These are phyloP conservation scores for Zelonia costaricensis DNA, from an alignment of 208 protist species.

Conservation along the genomic window DNA sequence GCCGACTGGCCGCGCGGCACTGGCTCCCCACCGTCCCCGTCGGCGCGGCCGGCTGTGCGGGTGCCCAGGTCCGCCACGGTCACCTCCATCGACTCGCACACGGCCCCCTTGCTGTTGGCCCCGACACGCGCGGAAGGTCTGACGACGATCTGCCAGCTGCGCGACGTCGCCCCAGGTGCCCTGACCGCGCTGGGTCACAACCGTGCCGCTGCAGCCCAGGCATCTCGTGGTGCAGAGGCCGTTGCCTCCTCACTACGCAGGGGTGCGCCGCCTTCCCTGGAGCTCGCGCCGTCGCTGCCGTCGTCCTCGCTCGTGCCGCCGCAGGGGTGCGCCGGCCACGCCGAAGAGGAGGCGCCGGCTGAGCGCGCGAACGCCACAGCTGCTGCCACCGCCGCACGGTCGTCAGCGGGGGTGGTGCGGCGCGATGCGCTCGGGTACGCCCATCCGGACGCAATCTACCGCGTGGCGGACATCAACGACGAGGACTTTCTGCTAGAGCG, in stretches of 20 bases:
- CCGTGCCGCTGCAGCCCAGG: no score
- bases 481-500: constrained; percentile 64
- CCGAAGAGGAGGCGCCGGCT: not conserved
- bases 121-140: not conserved
- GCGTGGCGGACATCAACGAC: constrained; percentile 80
- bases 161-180: constrained; percentile 3
- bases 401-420: constrained; percentile 3
- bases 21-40: not conserved
- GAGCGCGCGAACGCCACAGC: not conserved
- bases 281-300: no score
- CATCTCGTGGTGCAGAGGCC: no score
- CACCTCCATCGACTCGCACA: not conserved
- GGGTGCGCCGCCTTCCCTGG: no score
- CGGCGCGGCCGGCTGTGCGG: not conserved
- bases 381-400: not conserved
- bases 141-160: constrained; percentile 3
- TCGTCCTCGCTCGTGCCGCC: no score
- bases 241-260: no score
- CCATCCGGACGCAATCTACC: constrained; percentile 50
- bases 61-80: not conserved
- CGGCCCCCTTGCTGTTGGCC: no score
- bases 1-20: not conserved
- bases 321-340: no score
- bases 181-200: not conserved
- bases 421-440: constrained; percentile 37